A percentile compares a stretch with the other conserved stretches of the same genome.
phyloP scores from a whole-genome alignment of 495 filamentous ascomycete genomes.

The Articulospora tetracladia region DNA sequence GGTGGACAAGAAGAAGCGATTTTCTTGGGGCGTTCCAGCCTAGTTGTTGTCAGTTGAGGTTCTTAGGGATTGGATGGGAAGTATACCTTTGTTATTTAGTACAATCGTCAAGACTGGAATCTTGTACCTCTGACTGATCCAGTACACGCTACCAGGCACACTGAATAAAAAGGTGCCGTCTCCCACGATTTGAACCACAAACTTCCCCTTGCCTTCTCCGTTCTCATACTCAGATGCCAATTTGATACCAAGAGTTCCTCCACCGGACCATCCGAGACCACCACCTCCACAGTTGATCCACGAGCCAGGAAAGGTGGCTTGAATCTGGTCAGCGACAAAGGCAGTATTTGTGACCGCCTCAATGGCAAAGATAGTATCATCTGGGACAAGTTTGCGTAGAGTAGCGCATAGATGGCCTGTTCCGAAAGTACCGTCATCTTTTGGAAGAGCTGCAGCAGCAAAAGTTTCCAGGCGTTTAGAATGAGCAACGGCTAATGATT shows the following conservation, averaged over 20 bases:
- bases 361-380: conserved; percentile 78
- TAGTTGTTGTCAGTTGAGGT: conserved; percentile 25
- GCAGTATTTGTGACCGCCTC: conserved; percentile 84
- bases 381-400: conserved; percentile 61
- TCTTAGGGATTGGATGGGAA: neutral
- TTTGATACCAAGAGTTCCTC: conserved; percentile 83
- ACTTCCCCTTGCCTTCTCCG: conserved; percentile 61
- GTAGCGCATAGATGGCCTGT: conserved; percentile 64
- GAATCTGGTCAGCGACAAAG: conserved; percentile 78
- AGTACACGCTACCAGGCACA: conserved; percentile 88
- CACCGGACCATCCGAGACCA: conserved; percentile 93
- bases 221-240: conserved; percentile 67
- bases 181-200: conserved; percentile 90
- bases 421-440: conserved; percentile 63
- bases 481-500: conserved; percentile 56
- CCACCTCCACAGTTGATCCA: conserved; percentile 96
- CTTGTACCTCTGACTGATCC: conserved; percentile 81
- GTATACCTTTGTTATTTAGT: conserved; percentile 79
- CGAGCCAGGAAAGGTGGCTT: conserved; percentile 68
- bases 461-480: conserved; percentile 56
- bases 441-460: conserved; percentile 47
- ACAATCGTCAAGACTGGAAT: conserved; percentile 90
- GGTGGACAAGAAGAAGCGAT: conserved; percentile 77
- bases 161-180: conserved; percentile 90
- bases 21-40: conserved; percentile 83